Conservation (phyloP, 306 rosid species). For the Abrus pulchellus region DNA sequence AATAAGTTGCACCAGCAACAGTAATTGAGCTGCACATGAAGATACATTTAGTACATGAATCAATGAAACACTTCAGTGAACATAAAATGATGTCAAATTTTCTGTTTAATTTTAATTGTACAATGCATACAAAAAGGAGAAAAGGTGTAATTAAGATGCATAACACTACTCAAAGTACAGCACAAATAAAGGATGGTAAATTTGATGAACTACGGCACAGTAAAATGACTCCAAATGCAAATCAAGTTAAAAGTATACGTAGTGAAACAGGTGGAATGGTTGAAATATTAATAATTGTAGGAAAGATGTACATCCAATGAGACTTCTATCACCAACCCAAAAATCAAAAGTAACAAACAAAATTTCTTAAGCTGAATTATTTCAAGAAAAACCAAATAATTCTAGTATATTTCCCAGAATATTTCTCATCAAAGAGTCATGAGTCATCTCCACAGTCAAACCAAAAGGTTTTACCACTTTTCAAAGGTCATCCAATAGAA, state of each 20-base stretch:
- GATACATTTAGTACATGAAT: slow-evolving; percentile 36
- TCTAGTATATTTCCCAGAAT: background rate
- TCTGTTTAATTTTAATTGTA: slow-evolving; percentile 1
- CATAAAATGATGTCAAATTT: background rate
- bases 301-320: background rate
- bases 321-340: background rate
- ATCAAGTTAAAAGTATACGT: slow-evolving; percentile 4
- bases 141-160: background rate
- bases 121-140: background rate
- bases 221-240: slow-evolving; percentile 6
- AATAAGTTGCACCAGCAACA: slow-evolving; percentile 41
- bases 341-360: background rate
- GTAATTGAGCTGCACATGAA: slow-evolving; percentile 63
- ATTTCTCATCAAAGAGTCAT: slow-evolving; percentile 17
- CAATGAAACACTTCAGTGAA: slow-evolving; percentile 7
- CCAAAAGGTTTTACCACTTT: slow-evolving; percentile 16
- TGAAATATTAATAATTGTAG: background rate
- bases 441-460: background rate
- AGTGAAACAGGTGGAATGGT: background rate
- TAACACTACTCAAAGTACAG: background rate
- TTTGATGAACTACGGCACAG: background rate
- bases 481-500: slow-evolving; percentile 18
- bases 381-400: slow-evolving; percentile 4
- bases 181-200: background rate
- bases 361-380: background rate